Base-by-base conservation (phyloP, 2,329 filamentous ascomycete species). In the Metarhizium sp. region DNA sequence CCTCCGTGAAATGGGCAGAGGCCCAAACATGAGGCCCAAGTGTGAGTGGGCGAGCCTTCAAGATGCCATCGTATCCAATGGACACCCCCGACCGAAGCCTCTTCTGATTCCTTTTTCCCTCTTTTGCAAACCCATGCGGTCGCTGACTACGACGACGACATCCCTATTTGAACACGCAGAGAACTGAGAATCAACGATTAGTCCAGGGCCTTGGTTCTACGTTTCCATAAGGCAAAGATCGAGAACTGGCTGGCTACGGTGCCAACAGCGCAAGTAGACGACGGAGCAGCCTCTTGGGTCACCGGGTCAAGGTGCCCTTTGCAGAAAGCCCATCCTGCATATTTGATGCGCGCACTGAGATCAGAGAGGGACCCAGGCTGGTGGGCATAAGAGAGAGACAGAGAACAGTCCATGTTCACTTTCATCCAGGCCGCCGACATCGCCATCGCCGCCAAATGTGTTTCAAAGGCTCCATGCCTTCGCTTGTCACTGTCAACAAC, bases 401-500 rank as follows among this genome's bases (percentile, higher is more conserved):
- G 25, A 25, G 49, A 25, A 29, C 42, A 30, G 36, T 36, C 13
- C 34, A 13, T 40, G 14, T 16, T 16, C 14, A 16, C 6, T 32
- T 40, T n/a, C 16, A 30, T 50, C 32, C 29, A 14, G 47, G 10
- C 29, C 29, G 47, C 16, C 29, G 47, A 30, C 47, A n/a, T 34
- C 47, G 47, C 16, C 25, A 34, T 16, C 42, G 16, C 42, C 42
- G 6, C 45, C 43, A 16, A 36, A 55, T 55, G 52, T 46, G 55
- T 47, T 55, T 58, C 56, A n/a, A 60, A 60, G 61, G 60, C 68
- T 70, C 70, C 65, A 82, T 83, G 80, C 77, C 76, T 73, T 80
- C 80, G 57, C 72, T 84, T 67, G 70, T 84, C 62, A 79, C 79
- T 53, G 76, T 84, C 61, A 80, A 82, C 70, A 84, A 80, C 69